Evolutionary conservation across 306 rosid species (phyloP).

Genomic region (Dalbergia cultrata): DNA sequence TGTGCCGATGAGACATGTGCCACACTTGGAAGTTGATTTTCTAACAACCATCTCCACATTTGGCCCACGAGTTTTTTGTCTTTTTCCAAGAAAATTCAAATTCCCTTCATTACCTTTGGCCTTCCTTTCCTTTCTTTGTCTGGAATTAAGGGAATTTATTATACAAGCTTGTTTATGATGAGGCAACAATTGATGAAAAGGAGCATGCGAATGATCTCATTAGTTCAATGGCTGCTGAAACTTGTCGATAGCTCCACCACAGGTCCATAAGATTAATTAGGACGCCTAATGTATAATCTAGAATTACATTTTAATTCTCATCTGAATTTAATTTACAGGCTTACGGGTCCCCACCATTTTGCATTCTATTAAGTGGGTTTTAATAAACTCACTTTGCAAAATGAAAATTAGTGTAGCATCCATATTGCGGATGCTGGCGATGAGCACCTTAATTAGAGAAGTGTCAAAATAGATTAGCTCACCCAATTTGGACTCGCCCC

Average conservation of each 20-base stretch:
- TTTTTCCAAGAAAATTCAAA: background rate
- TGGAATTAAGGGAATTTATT: conserved; percentile 36
- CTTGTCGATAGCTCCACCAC: conserved; percentile 14
- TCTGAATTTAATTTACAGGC: no score
- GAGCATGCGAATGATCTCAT: background rate
- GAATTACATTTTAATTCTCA: background rate
- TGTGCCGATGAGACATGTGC: background rate
- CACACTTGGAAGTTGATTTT: conserved; percentile 35
- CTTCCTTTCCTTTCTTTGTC: conserved; percentile 46
- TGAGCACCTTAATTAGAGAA: no score
- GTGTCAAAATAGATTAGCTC: no score
- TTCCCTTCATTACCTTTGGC: background rate
- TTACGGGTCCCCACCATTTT: background rate
- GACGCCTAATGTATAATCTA: background rate
- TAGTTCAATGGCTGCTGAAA: background rate
- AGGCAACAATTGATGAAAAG: conserved; percentile 24
- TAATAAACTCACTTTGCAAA: no score
- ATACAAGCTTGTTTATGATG: background rate
- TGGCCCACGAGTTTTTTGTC: background rate
- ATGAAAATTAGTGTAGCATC: no score
- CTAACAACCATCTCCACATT: conserved; percentile 23
- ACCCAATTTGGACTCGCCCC: no score
- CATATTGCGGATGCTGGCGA: no score
- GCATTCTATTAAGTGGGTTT: background rate
- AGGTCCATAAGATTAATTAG: background rate